Evolutionary conservation across 768 basidiomycete species (phyloP).

Genomic region (Collybia mongolica): DNA sequence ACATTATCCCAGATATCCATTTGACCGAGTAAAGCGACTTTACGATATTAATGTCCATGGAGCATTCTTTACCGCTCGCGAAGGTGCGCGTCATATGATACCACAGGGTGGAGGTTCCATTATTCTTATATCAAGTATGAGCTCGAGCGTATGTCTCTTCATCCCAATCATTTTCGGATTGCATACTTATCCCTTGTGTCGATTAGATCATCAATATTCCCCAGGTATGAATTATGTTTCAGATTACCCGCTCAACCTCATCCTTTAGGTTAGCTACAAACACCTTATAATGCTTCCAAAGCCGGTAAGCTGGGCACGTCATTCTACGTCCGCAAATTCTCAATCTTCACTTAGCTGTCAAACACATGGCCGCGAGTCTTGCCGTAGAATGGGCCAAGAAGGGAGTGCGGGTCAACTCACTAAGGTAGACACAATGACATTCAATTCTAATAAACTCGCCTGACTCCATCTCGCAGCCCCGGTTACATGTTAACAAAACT

Average conservation of each 20-base stretch:
- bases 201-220: conserved; percentile 83
- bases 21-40: conserved; percentile 77
- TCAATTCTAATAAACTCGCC: background rate
- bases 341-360: conserved; percentile 58
- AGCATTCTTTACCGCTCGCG: conserved; percentile 92
- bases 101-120: conserved; percentile 76
- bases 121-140: conserved; percentile 89
- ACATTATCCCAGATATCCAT: conserved; percentile 64
- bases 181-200: background rate
- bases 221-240: conserved; percentile 47
- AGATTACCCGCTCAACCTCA: background rate
- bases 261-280: conserved; percentile 59
- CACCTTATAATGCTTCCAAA: conserved; percentile 96
- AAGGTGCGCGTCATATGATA: conserved; percentile 92
- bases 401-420: conserved; percentile 80
- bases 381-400: conserved; percentile 96
- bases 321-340: background rate
- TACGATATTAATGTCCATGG: conserved; percentile 96
- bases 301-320: conserved; percentile 48
- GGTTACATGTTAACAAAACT: conserved; percentile 95
- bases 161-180: background rate
- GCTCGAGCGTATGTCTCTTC: conserved; percentile 64
- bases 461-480: conserved; percentile 45
- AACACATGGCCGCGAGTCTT: conserved; percentile 90
- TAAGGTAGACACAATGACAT: conserved; percentile 47